phyloP scores from a whole-genome alignment of 1,284 basidiomycete species.

The Xerocomus minutiporus region DNA sequence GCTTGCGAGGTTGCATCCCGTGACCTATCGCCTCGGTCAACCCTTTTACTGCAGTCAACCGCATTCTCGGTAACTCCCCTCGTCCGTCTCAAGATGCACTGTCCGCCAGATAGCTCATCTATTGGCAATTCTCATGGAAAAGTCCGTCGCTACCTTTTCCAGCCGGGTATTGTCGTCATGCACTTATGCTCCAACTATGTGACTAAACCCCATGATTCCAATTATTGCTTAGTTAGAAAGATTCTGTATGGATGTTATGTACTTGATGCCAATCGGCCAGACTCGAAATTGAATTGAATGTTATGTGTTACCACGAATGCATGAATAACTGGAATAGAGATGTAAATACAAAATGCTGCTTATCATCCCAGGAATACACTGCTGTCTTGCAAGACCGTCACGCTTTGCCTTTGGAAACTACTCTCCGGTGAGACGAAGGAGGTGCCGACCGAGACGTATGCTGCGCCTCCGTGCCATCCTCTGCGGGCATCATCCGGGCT shows the following conservation, averaged over 20 bases:
- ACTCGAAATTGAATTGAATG: not conserved
- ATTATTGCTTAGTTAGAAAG: slow-evolving; percentile 13
- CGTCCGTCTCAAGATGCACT: not conserved
- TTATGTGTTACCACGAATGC: not conserved
- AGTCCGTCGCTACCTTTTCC: not conserved
- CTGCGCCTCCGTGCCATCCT: slow-evolving; percentile 16
- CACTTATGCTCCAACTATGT: slow-evolving; percentile 21
- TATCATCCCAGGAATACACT: not conserved
- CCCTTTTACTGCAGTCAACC: slow-evolving; percentile 16
- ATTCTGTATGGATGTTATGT: slow-evolving; percentile 20
- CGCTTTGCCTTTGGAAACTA: slow-evolving; percentile 23
- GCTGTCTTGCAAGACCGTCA: slow-evolving; percentile 3
- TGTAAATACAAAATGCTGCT: not conserved
- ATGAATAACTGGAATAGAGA: not conserved
- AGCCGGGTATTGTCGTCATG: slow-evolving; percentile 17
- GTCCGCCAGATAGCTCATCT: slow-evolving; percentile 3
- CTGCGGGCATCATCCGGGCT: slow-evolving; percentile 62
- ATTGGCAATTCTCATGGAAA: slow-evolving; percentile 4
- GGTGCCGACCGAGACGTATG: slow-evolving; percentile 32
- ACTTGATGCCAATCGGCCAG: not conserved
- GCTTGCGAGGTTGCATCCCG: slow-evolving; percentile 8
- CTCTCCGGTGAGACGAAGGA: slow-evolving; percentile 31
- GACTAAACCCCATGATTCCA: slow-evolving; percentile 11
- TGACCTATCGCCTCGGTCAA: slow-evolving; percentile 6
- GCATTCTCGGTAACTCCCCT: slow-evolving; percentile 9